Base-by-base conservation (phyloP, 768 basidiomycete genomes). In the Trametes maxima region DNA sequence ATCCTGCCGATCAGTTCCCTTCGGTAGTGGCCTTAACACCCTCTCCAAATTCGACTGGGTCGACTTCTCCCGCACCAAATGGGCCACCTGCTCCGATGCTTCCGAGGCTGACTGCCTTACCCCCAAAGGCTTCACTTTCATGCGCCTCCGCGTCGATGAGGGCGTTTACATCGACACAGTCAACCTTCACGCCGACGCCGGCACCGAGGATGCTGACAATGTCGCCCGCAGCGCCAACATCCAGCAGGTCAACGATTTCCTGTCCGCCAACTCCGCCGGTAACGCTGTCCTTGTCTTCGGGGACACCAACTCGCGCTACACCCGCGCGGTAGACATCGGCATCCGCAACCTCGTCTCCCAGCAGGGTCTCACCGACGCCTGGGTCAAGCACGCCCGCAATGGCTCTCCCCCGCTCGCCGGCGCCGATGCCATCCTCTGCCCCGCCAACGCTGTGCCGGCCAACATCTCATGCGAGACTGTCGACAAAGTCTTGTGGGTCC, bases 71-170 rank as follows among this genome's bases (percentile, higher is more conserved):
- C 56, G 56, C 24, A 39, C 36, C 3, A 57, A 57, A 48, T 57
- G 56, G 56, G 56, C 46, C 11, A 57, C 56, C n/a, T 57, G 56
- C 56, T 57, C 56, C 17, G 47, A 57, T 39, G 56, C 56, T 2
- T 57, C 56, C 24, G 47, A 50, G 37, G 16, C 17, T 7, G 56
- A 57, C 39, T 57, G 56, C 56, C 56, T 57, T 39, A 57, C 56
- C 16, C 56, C 56, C n/a, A 57, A 57, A 22, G 56, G 56, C 47
- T 57, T 49, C 56, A 57, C 56, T 17, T 57, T 57, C 37, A 57
- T 57, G 56, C 56, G 56, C 37, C 22, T 57, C 12, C 47, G 39
- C 24, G 19, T 57, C 47, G 56, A n/a, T 3, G 45, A 48, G 12
- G 39, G 47, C 14, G 47, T 50, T 8, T 57, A 57, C 47, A 35